phyloP scores from a whole-genome alignment of 257 asterid genomes.

The Jacaranda copaia region DNA sequence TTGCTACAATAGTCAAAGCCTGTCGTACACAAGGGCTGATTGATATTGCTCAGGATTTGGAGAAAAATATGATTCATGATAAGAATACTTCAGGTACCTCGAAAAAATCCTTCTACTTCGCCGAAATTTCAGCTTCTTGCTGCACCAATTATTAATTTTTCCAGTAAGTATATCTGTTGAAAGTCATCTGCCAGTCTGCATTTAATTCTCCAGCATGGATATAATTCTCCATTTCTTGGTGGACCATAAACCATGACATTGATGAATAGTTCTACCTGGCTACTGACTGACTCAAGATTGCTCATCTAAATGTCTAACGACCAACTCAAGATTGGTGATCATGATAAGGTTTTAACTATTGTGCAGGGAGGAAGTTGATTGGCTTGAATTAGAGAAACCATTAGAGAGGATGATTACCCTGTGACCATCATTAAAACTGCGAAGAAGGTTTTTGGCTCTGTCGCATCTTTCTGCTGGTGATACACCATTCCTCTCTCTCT shows the following conservation, averaged over 20 bases:
- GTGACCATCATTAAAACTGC: constrained; percentile 9
- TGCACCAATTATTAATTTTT: neutral
- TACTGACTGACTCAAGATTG: constrained; percentile 8
- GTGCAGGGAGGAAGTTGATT: constrained; percentile 37
- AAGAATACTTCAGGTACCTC: constrained; percentile 42
- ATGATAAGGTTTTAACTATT: constrained; percentile 10
- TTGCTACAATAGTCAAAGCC: constrained; percentile 71
- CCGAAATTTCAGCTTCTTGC: constrained; percentile 15
- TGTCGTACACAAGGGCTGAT: constrained; percentile 71
- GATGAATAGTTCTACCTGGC: neutral
- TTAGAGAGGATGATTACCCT: constrained; percentile 14
- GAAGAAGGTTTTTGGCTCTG: constrained; percentile 8
- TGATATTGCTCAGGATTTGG: constrained; percentile 67
- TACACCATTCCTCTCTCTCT: neutral
- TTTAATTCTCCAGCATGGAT: constrained; percentile 1
- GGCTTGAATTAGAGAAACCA: constrained; percentile 34
- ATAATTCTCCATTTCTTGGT: constrained; percentile 13
- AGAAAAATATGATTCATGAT: constrained; percentile 47
- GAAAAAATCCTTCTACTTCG: neutral
- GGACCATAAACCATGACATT: constrained; percentile 4
- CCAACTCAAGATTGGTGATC: constrained; percentile 16
- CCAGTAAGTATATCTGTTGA: neutral
- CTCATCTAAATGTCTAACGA: neutral
- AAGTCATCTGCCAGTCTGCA: neutral
- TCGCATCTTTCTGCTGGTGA: constrained; percentile 34